These are phyloP conservation scores for Alternaria sp. DNA, from an alignment of 2,329 filamentous ascomycete species.

Conservation along the genomic window DNA sequence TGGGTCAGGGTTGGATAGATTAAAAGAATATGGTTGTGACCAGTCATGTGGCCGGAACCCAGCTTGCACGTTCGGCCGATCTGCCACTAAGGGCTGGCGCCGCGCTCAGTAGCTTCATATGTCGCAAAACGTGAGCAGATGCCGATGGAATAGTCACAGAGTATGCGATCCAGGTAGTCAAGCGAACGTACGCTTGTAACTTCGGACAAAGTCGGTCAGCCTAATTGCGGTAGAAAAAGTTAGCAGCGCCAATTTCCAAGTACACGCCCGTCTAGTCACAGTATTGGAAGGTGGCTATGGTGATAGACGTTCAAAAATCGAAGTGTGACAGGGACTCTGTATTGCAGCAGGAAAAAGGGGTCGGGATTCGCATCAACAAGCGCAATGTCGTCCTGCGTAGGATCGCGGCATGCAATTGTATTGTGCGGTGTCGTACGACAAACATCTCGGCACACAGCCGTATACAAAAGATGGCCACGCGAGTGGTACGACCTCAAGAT, in stretches of 20 bases:
- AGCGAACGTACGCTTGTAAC: conserved; percentile 8
- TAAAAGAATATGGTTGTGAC: conserved; percentile 24
- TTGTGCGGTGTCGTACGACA: not conserved
- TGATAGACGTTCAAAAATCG: not conserved
- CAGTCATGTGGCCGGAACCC: conserved; percentile 31
- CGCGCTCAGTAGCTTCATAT: conserved; percentile 2
- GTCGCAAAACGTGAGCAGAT: conserved; percentile 4
- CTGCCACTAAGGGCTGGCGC: conserved; percentile 17
- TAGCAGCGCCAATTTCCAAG: not conserved
- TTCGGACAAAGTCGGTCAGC: conserved; percentile 10
- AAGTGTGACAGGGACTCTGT: not conserved
- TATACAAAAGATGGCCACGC: conserved; percentile 11
- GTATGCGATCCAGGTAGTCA: conserved; percentile 1
- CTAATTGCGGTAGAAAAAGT: not conserved
- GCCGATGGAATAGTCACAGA: conserved; percentile 1
- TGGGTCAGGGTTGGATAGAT: conserved; percentile 30
- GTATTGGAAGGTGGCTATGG: not conserved
- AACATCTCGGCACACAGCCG: not conserved
- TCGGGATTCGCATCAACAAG: not conserved
- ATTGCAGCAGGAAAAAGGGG: not conserved
- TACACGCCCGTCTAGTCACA: conserved; percentile 4
- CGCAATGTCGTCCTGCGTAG: not conserved
- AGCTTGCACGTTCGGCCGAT: conserved; percentile 22
- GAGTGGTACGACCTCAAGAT: conserved; percentile 3
- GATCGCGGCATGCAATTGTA: not conserved